Evolutionary conservation across 305 asterid genomes (phyloP).

Genomic region (Fraxinus nigra): DNA sequence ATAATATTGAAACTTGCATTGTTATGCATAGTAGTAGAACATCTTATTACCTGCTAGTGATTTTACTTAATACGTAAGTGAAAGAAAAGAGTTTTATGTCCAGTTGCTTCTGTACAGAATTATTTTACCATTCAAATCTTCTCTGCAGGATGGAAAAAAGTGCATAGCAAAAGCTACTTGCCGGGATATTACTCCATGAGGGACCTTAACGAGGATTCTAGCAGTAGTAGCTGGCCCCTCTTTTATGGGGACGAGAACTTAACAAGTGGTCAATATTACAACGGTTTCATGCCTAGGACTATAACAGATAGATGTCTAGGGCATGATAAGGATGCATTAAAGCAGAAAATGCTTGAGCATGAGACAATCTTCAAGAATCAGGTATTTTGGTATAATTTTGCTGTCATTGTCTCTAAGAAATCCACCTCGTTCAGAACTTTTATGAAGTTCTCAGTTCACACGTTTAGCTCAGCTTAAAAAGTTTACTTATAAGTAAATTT

Average conservation of each 20-base stretch:
- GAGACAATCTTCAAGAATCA: slow-evolving; percentile 81
- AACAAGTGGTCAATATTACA: slow-evolving; percentile 57
- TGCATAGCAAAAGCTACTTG: slow-evolving; percentile 69
- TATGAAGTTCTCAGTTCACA: slow-evolving; percentile 7
- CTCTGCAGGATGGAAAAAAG: slow-evolving; percentile 77
- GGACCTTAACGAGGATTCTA: slow-evolving; percentile 88
- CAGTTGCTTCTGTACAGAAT: slow-evolving; percentile 2
- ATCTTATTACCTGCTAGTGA: neutral
- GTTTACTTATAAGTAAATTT: neutral
- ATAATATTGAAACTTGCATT: neutral
- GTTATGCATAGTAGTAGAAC: neutral
- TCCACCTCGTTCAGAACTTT: neutral
- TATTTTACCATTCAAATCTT: slow-evolving; percentile 4
- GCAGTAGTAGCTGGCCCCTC: slow-evolving; percentile 79
- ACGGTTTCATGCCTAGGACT: slow-evolving; percentile 53
- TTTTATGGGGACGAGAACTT: slow-evolving; percentile 62
- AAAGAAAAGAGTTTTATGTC: neutral
- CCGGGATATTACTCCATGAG: slow-evolving; percentile 75
- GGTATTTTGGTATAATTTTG: slow-evolving; percentile 37
- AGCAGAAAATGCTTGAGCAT: slow-evolving; percentile 90
- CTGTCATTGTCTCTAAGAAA: slow-evolving; percentile 4
- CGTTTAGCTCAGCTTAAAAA: neutral
- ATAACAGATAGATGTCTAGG: slow-evolving; percentile 49
- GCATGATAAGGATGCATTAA: slow-evolving; percentile 65
- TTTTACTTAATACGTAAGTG: neutral